A percentile compares a stretch with the other conserved stretches of the same genome.
These are phyloP conservation scores for Lichtheimia corymbifera DNA, from an alignment of 371 early-diverging fungal genomes.

Conservation along the genomic window DNA sequence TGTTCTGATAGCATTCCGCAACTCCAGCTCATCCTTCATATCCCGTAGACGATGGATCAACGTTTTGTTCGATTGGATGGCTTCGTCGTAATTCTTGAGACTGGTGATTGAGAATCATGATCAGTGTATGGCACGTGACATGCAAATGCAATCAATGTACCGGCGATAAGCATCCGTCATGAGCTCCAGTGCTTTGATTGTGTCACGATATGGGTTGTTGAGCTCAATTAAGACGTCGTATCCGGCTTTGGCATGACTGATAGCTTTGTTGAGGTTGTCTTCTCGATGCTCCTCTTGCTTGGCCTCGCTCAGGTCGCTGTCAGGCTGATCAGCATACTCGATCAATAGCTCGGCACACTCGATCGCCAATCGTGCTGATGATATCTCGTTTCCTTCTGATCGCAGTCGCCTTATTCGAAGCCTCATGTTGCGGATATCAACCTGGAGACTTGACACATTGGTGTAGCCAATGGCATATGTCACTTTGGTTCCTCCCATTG, in stretches of 20 bases:
- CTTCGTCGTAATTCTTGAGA: constrained; percentile 22
- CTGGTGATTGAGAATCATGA: constrained; percentile 11
- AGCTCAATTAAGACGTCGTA: not conserved
- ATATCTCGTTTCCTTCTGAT: constrained; percentile 1
- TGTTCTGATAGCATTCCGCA: constrained; percentile 26
- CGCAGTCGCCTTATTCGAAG: constrained; percentile 7
- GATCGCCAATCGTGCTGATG: constrained; percentile 19
- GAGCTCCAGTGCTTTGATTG: not conserved
- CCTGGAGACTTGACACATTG: constrained; percentile 14
- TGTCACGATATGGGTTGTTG: constrained; percentile 3
- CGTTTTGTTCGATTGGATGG: constrained; percentile 10
- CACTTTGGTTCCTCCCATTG: constrained; percentile 30
- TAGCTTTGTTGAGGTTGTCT: constrained; percentile 15
- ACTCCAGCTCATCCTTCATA: constrained; percentile 4
- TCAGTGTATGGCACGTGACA: no score
- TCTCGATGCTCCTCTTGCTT: not conserved
- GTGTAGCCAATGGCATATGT: constrained; percentile 37
- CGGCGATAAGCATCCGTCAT: constrained; percentile 5
- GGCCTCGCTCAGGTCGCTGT: constrained; percentile 4
- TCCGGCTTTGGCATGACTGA: constrained; percentile 18
- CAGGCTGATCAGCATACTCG: constrained; percentile 18
- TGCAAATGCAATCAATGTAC: not conserved
- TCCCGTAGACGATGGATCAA: constrained; percentile 11
- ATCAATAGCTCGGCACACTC: constrained; percentile 25
- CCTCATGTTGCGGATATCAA: constrained; percentile 20